Percentiles rank a stretch among this genome's conserved stretches.
These are phyloP conservation scores for Antarctomyces pellizariae DNA, from an alignment of 495 filamentous ascomycete genomes.

Conservation along the genomic window DNA sequence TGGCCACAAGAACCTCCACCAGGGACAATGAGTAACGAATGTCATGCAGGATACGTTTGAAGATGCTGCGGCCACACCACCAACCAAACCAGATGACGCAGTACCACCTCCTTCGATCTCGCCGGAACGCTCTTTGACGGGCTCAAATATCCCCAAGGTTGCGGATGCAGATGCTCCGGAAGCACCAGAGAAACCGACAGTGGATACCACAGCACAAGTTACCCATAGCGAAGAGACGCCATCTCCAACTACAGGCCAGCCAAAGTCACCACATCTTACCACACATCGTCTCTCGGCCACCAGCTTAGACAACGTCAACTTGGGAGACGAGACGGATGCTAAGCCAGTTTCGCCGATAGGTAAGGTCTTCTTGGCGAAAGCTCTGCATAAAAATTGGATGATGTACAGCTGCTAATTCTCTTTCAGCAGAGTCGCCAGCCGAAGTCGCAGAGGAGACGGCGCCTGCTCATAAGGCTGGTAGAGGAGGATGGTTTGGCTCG, in stretches of 20 bases:
- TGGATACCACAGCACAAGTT: constrained; percentile 8
- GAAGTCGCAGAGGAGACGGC: too few relatives aligned
- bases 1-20: too few relatives aligned
- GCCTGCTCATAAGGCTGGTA: too few relatives aligned
- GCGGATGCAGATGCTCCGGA: constrained; percentile 6
- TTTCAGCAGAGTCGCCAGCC: too few relatives aligned
- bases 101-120: constrained; percentile 18
- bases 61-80: constrained; percentile 39
- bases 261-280: constrained; percentile 30
- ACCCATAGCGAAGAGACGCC: constrained; percentile 8
- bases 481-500: neutral
- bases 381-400: too few relatives aligned
- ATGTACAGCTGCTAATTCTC: too few relatives aligned
- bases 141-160: constrained; percentile 13
- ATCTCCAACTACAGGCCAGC: constrained; percentile 13
- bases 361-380: constrained; percentile 7
- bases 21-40: too few relatives aligned
- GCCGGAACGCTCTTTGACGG: constrained; percentile 16
- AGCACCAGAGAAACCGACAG: constrained; percentile 10
- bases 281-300: constrained; percentile 38
- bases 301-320: constrained; percentile 47
- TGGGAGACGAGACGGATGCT: constrained; percentile 30
- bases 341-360: constrained; percentile 13
- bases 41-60: constrained; percentile 46
- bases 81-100: constrained; percentile 13